A percentile compares a stretch with the other conserved stretches of the same genome.
phyloP scores from a whole-genome alignment of 257 asterid genomes.

The Coffea canephora region DNA sequence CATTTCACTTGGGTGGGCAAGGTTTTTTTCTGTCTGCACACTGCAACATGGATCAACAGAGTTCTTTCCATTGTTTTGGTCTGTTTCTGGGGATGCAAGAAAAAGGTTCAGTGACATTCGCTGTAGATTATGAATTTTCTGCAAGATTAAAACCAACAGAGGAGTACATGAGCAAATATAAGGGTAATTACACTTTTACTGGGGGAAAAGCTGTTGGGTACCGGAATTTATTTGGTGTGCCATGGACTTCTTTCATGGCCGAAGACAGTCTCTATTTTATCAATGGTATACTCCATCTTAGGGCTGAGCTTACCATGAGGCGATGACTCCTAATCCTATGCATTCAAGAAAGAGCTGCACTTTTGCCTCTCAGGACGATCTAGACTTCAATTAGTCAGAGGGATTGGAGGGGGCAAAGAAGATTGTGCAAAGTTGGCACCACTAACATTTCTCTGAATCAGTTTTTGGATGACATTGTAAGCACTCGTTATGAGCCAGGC shows the following conservation, averaged over 20 bases:
- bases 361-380: neutral
- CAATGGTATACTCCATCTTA: conserved; percentile 66
- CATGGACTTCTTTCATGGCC: conserved; percentile 79
- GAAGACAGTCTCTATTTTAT: conserved; percentile 75
- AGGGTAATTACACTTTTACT: conserved; percentile 78
- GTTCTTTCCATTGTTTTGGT: conserved; percentile 82
- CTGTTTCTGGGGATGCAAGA: conserved; percentile 95
- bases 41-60: conserved; percentile 94
- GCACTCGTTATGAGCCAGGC: conserved; percentile 2
- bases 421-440: neutral
- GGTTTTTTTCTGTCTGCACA: conserved; percentile 91
- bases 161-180: conserved; percentile 72
- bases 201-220: conserved; percentile 95
- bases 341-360: neutral
- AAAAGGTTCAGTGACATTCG: conserved; percentile 75
- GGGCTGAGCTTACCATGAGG: conserved; percentile 87
- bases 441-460: conserved; percentile 1
- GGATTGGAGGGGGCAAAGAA: conserved; percentile 2
- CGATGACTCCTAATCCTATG: conserved; percentile 15
- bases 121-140: conserved; percentile 85
- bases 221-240: conserved; percentile 68
- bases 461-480: neutral
- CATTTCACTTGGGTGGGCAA: conserved; percentile 91
- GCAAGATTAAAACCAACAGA: conserved; percentile 80
- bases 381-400: neutral